Percentiles rank a stretch among this genome's conserved stretches.
Conservation (phyloP, 352 stramenopile genomes). For the Globisporangium carolinianum region DNA sequence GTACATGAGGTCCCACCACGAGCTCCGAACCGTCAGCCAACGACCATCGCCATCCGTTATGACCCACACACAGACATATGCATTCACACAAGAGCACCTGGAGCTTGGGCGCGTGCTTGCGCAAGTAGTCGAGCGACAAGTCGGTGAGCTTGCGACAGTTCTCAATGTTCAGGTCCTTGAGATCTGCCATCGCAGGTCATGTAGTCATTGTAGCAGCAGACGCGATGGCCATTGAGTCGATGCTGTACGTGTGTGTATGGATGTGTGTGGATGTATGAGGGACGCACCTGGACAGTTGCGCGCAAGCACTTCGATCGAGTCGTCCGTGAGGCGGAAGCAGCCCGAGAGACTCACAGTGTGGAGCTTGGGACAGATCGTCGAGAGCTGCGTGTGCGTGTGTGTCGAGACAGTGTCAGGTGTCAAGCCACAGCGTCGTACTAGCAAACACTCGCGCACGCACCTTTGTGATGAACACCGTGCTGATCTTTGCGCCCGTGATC, state of each 20-base stretch:
- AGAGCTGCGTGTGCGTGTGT: slow-evolving; percentile 29
- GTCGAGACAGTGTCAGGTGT: no score
- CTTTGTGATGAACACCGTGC: slow-evolving; percentile 61
- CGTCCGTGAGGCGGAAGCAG: slow-evolving; percentile 84
- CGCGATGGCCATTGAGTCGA: no score
- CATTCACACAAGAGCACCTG: slow-evolving; percentile 28
- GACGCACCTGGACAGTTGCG: slow-evolving; percentile 63
- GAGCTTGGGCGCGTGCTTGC: slow-evolving; percentile 73
- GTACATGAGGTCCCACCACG: not conserved
- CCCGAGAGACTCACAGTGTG: slow-evolving; percentile 83
- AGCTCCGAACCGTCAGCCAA: no score
- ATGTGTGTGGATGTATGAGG: no score
- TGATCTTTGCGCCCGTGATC: slow-evolving; percentile 83
- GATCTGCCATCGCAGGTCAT: slow-evolving; percentile 28
- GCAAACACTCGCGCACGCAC: slow-evolving; percentile 15
- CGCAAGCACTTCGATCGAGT: slow-evolving; percentile 75
- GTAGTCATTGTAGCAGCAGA: not conserved
- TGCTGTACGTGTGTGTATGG: no score
- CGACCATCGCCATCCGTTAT: no score
- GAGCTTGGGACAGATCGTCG: slow-evolving; percentile 74
- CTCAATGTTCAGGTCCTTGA: slow-evolving; percentile 85
- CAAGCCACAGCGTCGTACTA: no score
- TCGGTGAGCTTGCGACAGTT: slow-evolving; percentile 89
- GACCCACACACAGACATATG: no score
- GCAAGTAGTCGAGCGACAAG: slow-evolving; percentile 62